Evolutionary conservation across 2,329 filamentous ascomycete species (phyloP), one percentile per base, ranked within the genome.

Genomic region (Neophaeococcomyces mojaviensis): DNA sequence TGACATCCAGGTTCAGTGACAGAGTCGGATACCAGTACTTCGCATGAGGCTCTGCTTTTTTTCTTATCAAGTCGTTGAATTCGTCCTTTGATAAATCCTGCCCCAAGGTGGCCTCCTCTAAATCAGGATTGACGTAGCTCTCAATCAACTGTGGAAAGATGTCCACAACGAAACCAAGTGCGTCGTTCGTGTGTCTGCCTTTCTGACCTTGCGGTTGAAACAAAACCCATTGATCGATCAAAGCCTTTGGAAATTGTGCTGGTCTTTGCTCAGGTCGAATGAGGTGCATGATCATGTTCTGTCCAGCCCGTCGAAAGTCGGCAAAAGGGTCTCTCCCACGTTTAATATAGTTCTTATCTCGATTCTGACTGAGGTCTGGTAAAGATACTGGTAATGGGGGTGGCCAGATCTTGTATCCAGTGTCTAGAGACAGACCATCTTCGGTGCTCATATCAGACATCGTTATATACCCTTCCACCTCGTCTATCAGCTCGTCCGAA

Each of bases 11-110:
- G 60, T 86, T 88, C 59, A 92, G 65, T 15, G 81, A 68, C 1
- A 94, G 64, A 0, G 86, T 94, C 0, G 85, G 85, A 60, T 86
- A 88, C 86, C 84, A 88, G 55, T 78, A 79, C 44, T 66, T 60
- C 52, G 50, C 52, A 26, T 36, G 42, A 1, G 47, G 42, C 30
- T 49, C 50, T 0, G 55, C 54, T 36, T 58, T 55, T 4, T 61
- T 55, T 7, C 62, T 59, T 38, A 63, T 54, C 6, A 61, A 45
- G 12, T 58, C 53, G 26, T 59, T 48, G 42, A 61, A 47, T 51
- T 68, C 61, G 30, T 56, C 15, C 52, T 55, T 24, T 49, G 52
- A 41, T 54, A 48, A 43, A 59, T 58, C 61, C 66, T 41, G 57
- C 58, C 60, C 65, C 47, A 66, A 59, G 28, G 57, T 55, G 1